These are phyloP conservation scores for Pezizomycotina sp. DNA, from an alignment of 2,329 filamentous ascomycete species.

Conservation along the genomic window DNA sequence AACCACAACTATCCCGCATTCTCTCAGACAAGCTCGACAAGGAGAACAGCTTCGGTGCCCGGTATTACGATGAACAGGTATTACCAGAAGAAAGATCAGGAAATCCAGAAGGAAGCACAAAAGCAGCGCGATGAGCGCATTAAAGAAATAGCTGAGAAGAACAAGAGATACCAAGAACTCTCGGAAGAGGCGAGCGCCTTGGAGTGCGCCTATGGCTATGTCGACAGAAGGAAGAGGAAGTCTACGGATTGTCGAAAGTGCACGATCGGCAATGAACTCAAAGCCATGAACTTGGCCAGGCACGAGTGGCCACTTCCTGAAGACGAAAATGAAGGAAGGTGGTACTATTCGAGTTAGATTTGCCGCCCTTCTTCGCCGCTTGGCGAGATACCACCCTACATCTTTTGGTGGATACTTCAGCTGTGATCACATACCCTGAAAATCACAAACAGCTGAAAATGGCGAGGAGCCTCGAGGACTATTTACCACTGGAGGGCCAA, in stretches of 20 bases:
- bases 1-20: conserved; percentile 29
- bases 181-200: conserved; percentile 9
- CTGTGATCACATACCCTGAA: conserved; percentile 3
- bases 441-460: conserved; percentile 3
- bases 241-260: conserved; percentile 29
- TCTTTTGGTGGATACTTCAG: conserved; percentile 32
- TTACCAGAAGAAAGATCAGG: conserved; percentile 28
- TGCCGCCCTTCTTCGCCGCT: conserved; percentile 18
- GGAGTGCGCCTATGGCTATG: conserved; percentile 6
- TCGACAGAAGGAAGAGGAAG: background rate
- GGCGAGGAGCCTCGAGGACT: conserved; percentile 1
- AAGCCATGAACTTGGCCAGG: conserved; percentile 32
- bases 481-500: conserved; percentile 20
- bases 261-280: conserved; percentile 25
- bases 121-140: conserved; percentile 24
- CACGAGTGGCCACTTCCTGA: conserved; percentile 42
- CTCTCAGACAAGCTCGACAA: conserved; percentile 28
- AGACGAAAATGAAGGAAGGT: conserved; percentile 27
- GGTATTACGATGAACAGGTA: conserved; percentile 34
- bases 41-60: conserved; percentile 32
- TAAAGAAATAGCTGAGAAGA: conserved; percentile 27
- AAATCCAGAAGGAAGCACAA: conserved; percentile 3
- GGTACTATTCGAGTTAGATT: conserved; percentile 30
- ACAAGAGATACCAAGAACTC: conserved; percentile 26
- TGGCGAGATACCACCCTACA: conserved; percentile 35